Evolutionary conservation across 1,139 yeast species (phyloP).

Genomic region (Yamadazyma jaroonii): DNA sequence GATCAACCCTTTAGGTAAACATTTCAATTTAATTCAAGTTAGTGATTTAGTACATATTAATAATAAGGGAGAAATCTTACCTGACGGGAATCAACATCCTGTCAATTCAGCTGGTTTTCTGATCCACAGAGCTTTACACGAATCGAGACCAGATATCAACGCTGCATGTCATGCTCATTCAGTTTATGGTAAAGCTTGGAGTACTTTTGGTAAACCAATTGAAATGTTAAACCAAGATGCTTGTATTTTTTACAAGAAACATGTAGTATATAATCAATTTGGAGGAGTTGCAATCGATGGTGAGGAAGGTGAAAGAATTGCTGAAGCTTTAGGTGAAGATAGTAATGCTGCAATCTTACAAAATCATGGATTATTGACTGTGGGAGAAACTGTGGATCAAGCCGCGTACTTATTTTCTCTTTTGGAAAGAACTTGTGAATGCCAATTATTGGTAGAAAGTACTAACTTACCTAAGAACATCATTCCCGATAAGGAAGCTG

Average conservation of each 20-base stretch:
- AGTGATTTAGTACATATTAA: slow-evolving; percentile 74
- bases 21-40: slow-evolving; percentile 63
- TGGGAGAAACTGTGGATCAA: slow-evolving; percentile 73
- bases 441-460: slow-evolving; percentile 51
- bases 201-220: slow-evolving; percentile 63
- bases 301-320: slow-evolving; percentile 64
- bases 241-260: slow-evolving; percentile 61
- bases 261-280: slow-evolving; percentile 60
- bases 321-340: slow-evolving; percentile 59
- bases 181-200: slow-evolving; percentile 66
- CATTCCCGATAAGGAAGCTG: slow-evolving; percentile 4
- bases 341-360: slow-evolving; percentile 57
- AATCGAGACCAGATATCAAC: slow-evolving; percentile 70
- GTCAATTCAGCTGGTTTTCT: slow-evolving; percentile 77
- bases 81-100: slow-evolving; percentile 60
- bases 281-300: slow-evolving; percentile 76
- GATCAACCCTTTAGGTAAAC: slow-evolving; percentile 72
- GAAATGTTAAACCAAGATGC: slow-evolving; percentile 80
- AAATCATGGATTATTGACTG: slow-evolving; percentile 78
- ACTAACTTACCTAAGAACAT: neutral
- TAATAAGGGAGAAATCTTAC: slow-evolving; percentile 59
- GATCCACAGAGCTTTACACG: slow-evolving; percentile 71
- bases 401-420: slow-evolving; percentile 69
- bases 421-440: slow-evolving; percentile 66
- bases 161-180: slow-evolving; percentile 84